Evolutionary conservation across 306 rosid genomes (phyloP).

Genomic region (Aeschynomene evenia): DNA sequence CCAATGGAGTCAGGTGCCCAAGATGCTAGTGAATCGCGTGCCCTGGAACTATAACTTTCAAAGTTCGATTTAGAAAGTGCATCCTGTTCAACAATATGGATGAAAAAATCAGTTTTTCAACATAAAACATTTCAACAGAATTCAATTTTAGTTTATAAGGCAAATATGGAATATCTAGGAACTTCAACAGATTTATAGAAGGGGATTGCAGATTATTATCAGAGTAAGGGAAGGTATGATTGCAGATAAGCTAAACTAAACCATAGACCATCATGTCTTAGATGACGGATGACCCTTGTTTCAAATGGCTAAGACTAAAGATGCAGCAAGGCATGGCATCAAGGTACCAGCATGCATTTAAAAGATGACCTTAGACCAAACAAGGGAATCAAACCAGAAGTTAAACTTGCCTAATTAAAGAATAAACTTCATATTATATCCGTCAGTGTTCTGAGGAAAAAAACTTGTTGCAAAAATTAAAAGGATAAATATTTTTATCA

Average conservation of each 20-base stretch:
- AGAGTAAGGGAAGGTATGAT: neutral
- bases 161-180: conserved; percentile 4
- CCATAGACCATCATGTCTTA: neutral
- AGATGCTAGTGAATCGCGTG: conserved; percentile 79
- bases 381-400: neutral
- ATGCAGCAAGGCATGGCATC: conserved; percentile 19
- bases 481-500: neutral
- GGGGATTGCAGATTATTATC: neutral
- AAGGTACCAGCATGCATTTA: conserved; percentile 5
- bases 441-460: neutral
- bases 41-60: conserved; percentile 75
- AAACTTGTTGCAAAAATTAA: conserved; percentile 14
- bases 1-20: conserved; percentile 94
- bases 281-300: conserved; percentile 14
- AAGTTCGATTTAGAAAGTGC: conserved; percentile 81
- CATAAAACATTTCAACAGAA: conserved; percentile 2
- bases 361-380: conserved; percentile 16
- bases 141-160: neutral
- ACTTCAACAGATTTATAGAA: neutral
- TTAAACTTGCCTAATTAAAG: conserved; percentile 1
- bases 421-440: neutral
- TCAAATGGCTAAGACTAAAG: conserved; percentile 2
- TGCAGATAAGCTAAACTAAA: conserved; percentile 3
- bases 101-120: conserved; percentile 20
- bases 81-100: conserved; percentile 57